Evolutionary conservation across 352 stramenopile species (phyloP), one percentile per base, ranked within the genome.

Genomic region (Elongisporangium senticosum): DNA sequence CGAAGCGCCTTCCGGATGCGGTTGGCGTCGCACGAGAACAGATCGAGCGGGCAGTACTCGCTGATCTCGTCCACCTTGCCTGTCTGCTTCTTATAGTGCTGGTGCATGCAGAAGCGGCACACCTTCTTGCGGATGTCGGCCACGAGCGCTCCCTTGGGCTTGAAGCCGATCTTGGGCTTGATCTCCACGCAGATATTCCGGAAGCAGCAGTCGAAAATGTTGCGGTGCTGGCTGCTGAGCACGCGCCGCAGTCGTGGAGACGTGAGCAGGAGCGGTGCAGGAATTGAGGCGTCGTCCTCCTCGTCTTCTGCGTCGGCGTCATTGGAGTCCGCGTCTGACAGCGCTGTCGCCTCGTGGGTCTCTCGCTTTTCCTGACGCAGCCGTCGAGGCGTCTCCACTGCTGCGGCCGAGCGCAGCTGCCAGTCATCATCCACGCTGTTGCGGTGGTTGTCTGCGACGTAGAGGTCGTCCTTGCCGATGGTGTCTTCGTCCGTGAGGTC

Each of bases 101-200:
- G 87, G 68, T 96, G 87, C 86, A 96, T 95, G 60, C 82, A 94
- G 59, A 96, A 96, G 17, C 85, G 83, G 50, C 86, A 92, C 13
- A 86, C 77, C 11, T 65, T 58, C 28, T 76, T 69, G 65, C 92
- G 93, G 7, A 78, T 67, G 15, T 77, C 69, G 2, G 84, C 73
- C 4, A 89, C 65, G 26, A 90, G 65, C n/a, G 63, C 51, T 0
- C 79, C 71, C 7, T 75, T 75, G 0, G 83, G 80, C 37, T 92
- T 83, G 56, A 92, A 90, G 1, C 85, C 83, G 47, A 89, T 90
- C 69, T 95, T 96, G 20, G 86, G 83, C 62, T 96, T 96, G 53
- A 96, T 69, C 62, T 96, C 87, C 51, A 96, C 78, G 61, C 85
- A 90, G 48, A 96, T 83, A 54, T 90, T 90, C 43, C 83, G 77